Evolutionary conservation across 495 filamentous ascomycete genomes (phyloP), one percentile per base, ranked within the genome.

Genomic region (Halenospora varia): DNA sequence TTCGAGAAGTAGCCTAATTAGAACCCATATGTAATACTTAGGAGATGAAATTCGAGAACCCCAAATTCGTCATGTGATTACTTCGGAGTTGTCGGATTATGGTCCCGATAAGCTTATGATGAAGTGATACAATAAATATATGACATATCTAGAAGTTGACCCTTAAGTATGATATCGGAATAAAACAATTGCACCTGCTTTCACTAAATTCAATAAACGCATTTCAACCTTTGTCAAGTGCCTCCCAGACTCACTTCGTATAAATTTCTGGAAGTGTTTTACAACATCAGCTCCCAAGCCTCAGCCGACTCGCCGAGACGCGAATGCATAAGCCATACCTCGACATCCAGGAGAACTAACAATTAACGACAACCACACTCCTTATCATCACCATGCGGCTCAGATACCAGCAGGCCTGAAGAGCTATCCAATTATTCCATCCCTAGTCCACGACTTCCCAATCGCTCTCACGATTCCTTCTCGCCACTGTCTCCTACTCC

Each of bases 351-450:
- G 11, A 25, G 25, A 45, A 23, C 29, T 26, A 20, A 18, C 40
- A 53, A 56, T 25, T 18, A 23, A 45, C 55, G 2, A 45, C 26
- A 23, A 20, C 29, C 18, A 41, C 29, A 48, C 15, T 24, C 40
- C 29, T 41, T 29, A 59, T 42, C 39, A 24, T 46, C 26, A 58
- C 42, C 19, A 66, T 61, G 58, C 54, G 44, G 55, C 41, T 61
- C 22, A 47, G 25, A 56, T 25, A 42, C 35, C 61, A 63, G 64
- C 64, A 53, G 64, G 64, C 18, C 64, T 66, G 64, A 63, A 20
- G 51, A 66, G 15, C 50, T 18, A 22, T 29, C 17, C n/a, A 2
- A 13, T 25, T 47, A 40, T 45, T 24, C 20, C 25, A 20, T n/a
- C 39, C 42, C 48, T 39, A 13, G 3, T 24, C 39, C 25, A 4